Base-by-base conservation (phyloP, 192 early-diverging fungal genomes). In the Gamsiella multidivaricata region DNA sequence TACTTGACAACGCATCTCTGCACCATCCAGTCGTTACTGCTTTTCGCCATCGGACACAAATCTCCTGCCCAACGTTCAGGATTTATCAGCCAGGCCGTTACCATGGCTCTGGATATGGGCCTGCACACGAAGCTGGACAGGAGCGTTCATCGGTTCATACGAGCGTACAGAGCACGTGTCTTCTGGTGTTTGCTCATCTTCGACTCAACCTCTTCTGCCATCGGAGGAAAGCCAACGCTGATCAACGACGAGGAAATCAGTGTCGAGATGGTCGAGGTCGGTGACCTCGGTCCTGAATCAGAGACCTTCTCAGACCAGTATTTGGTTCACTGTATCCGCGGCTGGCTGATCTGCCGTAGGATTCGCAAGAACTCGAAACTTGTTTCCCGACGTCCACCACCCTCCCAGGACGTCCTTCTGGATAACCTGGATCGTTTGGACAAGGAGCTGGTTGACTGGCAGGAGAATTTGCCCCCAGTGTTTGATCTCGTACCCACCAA, bases 1-100 rank as follows among this genome's bases (percentile, higher is more conserved):
- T 78, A 78, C 39, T 43, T 78, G 65, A 78, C 74, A n/a, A 78
- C 74, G 32, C 74, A 78, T 43, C 52, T 78, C 10, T 69, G 74
- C 61, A 78, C 74, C 2, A 53, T 78, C 25, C 74, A 78, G 61
- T 20, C 74, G 1, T 31, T 78, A 18, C 60, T 78, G 1, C 54
- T 78, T 32, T 69, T 78, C 55, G 74, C 74, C 17, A 78, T 78
- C 42, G 74, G 74, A 36, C 74, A 78, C 49, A 78, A 78, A 20
- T 78, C 74, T 0, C 74, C 74, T 11, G 74, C 74, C 9, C 74
- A 78, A 18, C 58, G 74, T 22, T 78, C 74, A 7, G 74, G 52
- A 34, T 78, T 69, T 29, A 69, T 78, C 46, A 78, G 74, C 25
- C 74, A 78, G 14, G 74, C 74, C 29, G 64, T 78, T 23, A 78